Base-by-base conservation (phyloP, 495 filamentous ascomycete species). In the Penicillium flavigenum region DNA sequence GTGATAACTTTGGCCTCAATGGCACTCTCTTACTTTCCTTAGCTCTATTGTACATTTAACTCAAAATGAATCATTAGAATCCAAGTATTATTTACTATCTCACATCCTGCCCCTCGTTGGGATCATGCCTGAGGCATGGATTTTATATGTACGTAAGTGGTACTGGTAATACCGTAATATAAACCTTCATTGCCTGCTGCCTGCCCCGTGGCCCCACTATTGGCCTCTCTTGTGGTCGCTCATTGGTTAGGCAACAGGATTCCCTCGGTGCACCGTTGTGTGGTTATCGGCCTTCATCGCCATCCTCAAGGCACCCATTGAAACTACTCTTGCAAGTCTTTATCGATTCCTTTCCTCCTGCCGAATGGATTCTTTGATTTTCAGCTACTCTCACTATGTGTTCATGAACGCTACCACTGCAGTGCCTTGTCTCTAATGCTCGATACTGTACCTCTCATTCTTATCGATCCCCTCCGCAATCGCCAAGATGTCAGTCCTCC, bases 211-310 rank as follows among this genome's bases (percentile, higher is more conserved):
- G 70, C 52, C 45, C 52, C 52, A 56, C 54, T 34, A 11, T 11
- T n/a, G 26, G 17, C 38, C 11, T 22, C 11, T 26, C 16, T 39
- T 16, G 34, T 54, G 59, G 46, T 58, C 60, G 62, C 61, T 74
- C 51, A 76, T 77, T 77, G 76, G 76, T 76, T 76, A 79, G 76
- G 76, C 76, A 79, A 73, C 76, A 77, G 67, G 63, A 78, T 79
- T 79, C 71, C 69, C 63, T 67, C 59, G 59, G 69, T 66, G 54
- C 49, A 52, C 54, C 51, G 59, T 52, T 39, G 60, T 52, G 58
- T 62, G 63, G 68, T 69, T 68, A 71, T 70, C 58, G 54, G 38
- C 51, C 54, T 51, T 44, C 46, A 59, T 64, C 56, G 59, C 54
- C 59, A 50, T 60, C 48, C 38, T 51, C 58, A 63, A 67, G 66